Evolutionary conservation across 2,329 filamentous ascomycete species (phyloP).

Genomic region (Parastagonospora avenae): DNA sequence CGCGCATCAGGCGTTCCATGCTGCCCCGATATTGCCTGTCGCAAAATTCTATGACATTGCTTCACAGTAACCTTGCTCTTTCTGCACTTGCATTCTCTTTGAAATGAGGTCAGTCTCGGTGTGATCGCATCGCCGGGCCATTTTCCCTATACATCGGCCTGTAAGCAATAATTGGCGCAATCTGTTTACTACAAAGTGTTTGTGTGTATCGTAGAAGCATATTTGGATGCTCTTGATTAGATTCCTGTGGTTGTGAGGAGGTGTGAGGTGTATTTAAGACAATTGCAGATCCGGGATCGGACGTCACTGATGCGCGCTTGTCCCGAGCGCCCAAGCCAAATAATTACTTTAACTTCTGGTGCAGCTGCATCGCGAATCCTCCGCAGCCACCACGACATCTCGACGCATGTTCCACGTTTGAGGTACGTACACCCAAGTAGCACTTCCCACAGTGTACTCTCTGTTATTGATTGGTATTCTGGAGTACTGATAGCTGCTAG

Average conservation of each 20-base stretch:
- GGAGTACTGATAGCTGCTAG: background rate
- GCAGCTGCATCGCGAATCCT: slow-evolving; percentile 27
- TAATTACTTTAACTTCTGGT: background rate
- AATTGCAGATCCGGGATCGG: slow-evolving; percentile 18
- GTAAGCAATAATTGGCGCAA: background rate
- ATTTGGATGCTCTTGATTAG: background rate
- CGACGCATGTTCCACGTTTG: slow-evolving; percentile 8
- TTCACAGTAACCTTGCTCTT: slow-evolving; percentile 3
- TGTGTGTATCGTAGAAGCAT: no score
- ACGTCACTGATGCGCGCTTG: background rate
- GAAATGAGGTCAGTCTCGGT: background rate
- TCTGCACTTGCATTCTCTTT: background rate
- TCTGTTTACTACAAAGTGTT: no score
- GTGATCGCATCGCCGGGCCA: background rate
- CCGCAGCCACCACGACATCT: slow-evolving; percentile 23
- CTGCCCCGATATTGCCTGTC: background rate
- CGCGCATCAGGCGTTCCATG: slow-evolving; percentile 5
- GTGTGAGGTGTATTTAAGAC: slow-evolving; percentile 28
- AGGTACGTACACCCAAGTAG: background rate
- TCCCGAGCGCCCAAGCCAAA: slow-evolving; percentile 16
- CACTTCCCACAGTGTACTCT: background rate
- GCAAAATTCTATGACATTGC: background rate
- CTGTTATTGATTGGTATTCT: background rate
- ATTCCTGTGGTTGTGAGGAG: background rate
- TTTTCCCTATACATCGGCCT: background rate